Conservation (phyloP, 495 filamentous ascomycete species). For the Corynascus novoguineensis region DNA sequence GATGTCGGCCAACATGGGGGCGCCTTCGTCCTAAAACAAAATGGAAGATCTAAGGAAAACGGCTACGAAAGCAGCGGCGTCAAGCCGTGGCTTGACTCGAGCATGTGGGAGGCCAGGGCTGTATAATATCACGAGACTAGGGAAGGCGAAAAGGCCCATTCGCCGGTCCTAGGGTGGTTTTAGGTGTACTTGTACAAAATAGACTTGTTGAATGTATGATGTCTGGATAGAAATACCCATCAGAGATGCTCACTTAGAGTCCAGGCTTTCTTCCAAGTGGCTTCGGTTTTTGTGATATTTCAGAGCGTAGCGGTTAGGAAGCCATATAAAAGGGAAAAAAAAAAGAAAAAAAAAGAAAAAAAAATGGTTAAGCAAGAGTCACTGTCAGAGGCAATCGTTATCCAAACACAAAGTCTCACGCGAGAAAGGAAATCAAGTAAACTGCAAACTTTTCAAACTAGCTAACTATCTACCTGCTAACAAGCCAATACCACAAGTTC, state of each 20-base stretch:
- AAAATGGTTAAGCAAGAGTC: too few species aligned
- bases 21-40: neutral
- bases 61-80: neutral
- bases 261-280: too few species aligned
- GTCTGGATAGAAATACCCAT: neutral
- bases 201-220: conserved; percentile 4
- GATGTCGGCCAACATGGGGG: conserved; percentile 2
- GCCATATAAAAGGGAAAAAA: too few species aligned
- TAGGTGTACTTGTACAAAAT: conserved; percentile 14
- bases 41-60: neutral
- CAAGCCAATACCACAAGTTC: neutral
- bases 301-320: too few species aligned
- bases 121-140: conserved; percentile 2
- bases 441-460: neutral
- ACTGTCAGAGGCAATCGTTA: too few species aligned
- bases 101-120: neutral
- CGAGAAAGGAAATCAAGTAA: neutral
- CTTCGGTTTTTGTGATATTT: too few species aligned
- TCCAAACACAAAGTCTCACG: neutral
- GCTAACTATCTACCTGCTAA: neutral
- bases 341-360: too few species aligned
- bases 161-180: conserved; percentile 1
- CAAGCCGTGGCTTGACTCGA: neutral
- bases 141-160: conserved; percentile 2
- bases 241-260: too few species aligned